A percentile compares a stretch with the other conserved stretches of the same genome.
Evolutionary conservation across 2,329 filamentous ascomycete genomes (phyloP).

Genomic region (Leptoxyphium fumago): DNA sequence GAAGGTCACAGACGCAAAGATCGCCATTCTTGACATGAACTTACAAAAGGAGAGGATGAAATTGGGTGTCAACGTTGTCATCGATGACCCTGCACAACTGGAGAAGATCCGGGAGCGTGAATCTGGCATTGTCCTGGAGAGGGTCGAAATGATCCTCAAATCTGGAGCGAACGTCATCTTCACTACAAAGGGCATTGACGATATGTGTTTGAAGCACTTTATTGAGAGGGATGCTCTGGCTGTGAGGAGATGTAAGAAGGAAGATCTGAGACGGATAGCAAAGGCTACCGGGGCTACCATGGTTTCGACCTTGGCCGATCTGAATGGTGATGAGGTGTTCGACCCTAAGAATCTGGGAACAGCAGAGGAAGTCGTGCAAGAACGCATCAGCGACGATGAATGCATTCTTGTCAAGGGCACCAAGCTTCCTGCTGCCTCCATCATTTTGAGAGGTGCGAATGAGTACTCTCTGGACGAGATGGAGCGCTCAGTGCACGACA

Average conservation of each 20-base stretch:
- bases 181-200: conserved; percentile 97
- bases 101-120: conserved; percentile 94
- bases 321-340: conserved; percentile 96
- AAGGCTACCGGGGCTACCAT: conserved; percentile 90
- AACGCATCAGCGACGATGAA: conserved; percentile 96
- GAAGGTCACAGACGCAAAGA: conserved; percentile 82
- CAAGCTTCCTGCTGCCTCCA: conserved; percentile 63
- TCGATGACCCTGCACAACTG: conserved; percentile 91
- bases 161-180: conserved; percentile 90
- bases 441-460: conserved; percentile 89
- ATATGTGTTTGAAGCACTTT: conserved; percentile 86
- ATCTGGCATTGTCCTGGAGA: conserved; percentile 80
- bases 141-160: conserved; percentile 95
- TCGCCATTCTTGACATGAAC: conserved; percentile 95
- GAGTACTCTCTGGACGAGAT: conserved; percentile 97
- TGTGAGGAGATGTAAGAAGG: conserved; percentile 94
- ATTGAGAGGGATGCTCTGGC: conserved; percentile 92
- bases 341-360: conserved; percentile 78
- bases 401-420: conserved; percentile 95
- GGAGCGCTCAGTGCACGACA: conserved; percentile 97
- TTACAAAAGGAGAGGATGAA: conserved; percentile 99
- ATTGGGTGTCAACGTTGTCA: conserved; percentile 92
- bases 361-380: conserved; percentile 93
- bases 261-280: conserved; percentile 88
- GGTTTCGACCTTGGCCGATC: conserved; percentile 81